Evolutionary conservation across 176 grass and related monocot genomes (phyloP).

Genomic region (Aegilops sharonensis): DNA sequence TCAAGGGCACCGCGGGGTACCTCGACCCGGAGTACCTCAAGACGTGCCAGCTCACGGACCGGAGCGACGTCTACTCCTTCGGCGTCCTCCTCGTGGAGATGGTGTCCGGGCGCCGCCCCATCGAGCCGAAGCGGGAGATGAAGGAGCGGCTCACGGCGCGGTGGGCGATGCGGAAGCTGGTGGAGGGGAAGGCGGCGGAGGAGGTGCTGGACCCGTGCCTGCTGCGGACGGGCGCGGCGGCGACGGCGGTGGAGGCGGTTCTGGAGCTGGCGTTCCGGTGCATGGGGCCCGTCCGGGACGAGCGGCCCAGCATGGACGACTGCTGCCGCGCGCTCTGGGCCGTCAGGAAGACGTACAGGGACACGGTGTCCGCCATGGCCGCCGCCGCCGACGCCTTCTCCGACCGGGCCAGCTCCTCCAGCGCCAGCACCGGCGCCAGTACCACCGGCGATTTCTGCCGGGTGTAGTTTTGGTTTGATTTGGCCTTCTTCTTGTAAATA

Average conservation of each 20-base stretch:
- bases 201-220: constrained; percentile 70
- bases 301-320: constrained; percentile 63
- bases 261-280: constrained; percentile 73
- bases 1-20: constrained; percentile 96
- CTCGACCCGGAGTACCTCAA: constrained; percentile 93
- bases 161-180: constrained; percentile 67
- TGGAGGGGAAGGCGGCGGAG: constrained; percentile 40
- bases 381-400: neutral
- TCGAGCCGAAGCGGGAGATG: constrained; percentile 69
- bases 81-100: constrained; percentile 83
- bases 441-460: constrained; percentile 23
- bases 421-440: neutral
- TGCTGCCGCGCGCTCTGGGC: constrained; percentile 73
- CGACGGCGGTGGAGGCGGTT: constrained; percentile 48
- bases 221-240: constrained; percentile 13
- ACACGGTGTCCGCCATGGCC: constrained; percentile 24
- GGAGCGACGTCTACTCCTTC: constrained; percentile 96
- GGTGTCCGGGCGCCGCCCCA: constrained; percentile 55
- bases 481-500: neutral
- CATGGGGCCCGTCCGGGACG: constrained; percentile 46
- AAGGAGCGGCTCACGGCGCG: constrained; percentile 58
- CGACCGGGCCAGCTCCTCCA: constrained; percentile 16
- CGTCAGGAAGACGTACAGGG: constrained; percentile 71
- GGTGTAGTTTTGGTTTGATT: neutral
- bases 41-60: constrained; percentile 91